Evolutionary conservation across 495 filamentous ascomycete species (phyloP).

Genomic region (Mytilinidion resinicola): DNA sequence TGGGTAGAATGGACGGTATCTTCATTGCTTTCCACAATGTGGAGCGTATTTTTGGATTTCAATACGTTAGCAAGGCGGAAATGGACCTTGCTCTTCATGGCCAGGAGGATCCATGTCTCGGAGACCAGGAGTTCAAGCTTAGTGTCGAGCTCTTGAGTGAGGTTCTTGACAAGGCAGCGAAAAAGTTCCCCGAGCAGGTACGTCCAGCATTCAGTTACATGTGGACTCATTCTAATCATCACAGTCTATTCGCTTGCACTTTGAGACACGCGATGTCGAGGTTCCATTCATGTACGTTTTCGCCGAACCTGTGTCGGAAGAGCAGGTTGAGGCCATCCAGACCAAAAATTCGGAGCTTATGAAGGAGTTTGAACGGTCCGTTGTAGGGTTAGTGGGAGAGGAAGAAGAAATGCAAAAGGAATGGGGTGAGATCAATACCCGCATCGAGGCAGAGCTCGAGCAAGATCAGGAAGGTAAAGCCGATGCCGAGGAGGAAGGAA

Average conservation of each 20-base stretch:
- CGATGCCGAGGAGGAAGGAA: constrained; percentile 16
- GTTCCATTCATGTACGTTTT: constrained; percentile 80
- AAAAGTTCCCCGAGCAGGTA: constrained; percentile 59
- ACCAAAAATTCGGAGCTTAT: constrained; percentile 52
- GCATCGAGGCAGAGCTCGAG: constrained; percentile 39
- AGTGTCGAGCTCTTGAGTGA: constrained; percentile 74
- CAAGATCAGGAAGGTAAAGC: constrained; percentile 41
- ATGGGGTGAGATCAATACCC: constrained; percentile 23
- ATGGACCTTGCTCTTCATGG: constrained; percentile 86
- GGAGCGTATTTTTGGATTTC: constrained; percentile 93
- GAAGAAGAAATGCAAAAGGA: constrained; percentile 17
- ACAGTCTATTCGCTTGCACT: constrained; percentile 72
- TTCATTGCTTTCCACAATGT: constrained; percentile 98
- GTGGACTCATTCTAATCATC: constrained; percentile 24
- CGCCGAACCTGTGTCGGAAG: constrained; percentile 71
- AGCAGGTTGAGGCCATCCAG: constrained; percentile 70
- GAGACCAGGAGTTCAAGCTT: constrained; percentile 80
- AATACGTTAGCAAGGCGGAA: constrained; percentile 78
- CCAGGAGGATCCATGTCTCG: constrained; percentile 54
- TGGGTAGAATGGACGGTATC: constrained; percentile 97
- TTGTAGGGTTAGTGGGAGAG: constrained; percentile 45
- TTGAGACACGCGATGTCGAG: constrained; percentile 63
- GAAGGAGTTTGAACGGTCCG: constrained; percentile 58
- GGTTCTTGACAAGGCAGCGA: constrained; percentile 64
- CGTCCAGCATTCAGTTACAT: constrained; percentile 5